phyloP scores from a whole-genome alignment of 306 rosid genomes.

The Trifolium fragiferum region DNA sequence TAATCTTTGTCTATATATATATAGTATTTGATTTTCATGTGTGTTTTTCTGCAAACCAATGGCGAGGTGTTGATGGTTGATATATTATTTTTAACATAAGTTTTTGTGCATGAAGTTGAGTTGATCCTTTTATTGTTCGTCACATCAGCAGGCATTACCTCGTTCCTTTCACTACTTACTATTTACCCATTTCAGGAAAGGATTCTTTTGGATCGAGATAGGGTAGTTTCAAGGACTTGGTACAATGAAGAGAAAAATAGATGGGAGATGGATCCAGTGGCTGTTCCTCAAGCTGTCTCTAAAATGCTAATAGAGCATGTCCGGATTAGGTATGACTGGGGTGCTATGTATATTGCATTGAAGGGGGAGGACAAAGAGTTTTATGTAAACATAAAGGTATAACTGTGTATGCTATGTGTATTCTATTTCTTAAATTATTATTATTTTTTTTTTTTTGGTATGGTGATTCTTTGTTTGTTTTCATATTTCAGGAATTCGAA shows the following conservation, averaged over 20 bases:
- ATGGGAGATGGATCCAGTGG: slow-evolving; percentile 96
- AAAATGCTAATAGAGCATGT: slow-evolving; percentile 72
- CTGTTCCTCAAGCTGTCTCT: slow-evolving; percentile 82
- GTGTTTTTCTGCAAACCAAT: slow-evolving; percentile 24
- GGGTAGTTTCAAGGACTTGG: slow-evolving; percentile 89
- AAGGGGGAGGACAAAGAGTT: slow-evolving; percentile 88
- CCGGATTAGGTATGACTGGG: slow-evolving; percentile 92
- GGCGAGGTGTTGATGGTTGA: slow-evolving; percentile 11
- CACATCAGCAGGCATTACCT: slow-evolving; percentile 21
- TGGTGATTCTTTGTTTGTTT: slow-evolving; percentile 43
- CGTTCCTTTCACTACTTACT: slow-evolving; percentile 31
- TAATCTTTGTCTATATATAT: neutral
- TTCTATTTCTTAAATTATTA: slow-evolving; percentile 32
- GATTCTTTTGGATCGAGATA: slow-evolving; percentile 85
- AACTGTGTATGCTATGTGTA: slow-evolving; percentile 6
- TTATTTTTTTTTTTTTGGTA: slow-evolving; percentile 4
- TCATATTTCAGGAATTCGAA: slow-evolving; percentile 72
- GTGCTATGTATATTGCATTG: slow-evolving; percentile 75
- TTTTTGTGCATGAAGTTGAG: slow-evolving; percentile 30
- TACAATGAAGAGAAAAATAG: slow-evolving; percentile 77
- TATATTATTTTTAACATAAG: neutral
- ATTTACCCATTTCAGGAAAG: slow-evolving; percentile 63
- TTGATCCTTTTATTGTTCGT: slow-evolving; percentile 24
- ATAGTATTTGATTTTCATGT: slow-evolving; percentile 12
- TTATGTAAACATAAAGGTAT: slow-evolving; percentile 80